phyloP scores from a whole-genome alignment of 202 grass and related monocot species.

The Elaeis oleifera region DNA sequence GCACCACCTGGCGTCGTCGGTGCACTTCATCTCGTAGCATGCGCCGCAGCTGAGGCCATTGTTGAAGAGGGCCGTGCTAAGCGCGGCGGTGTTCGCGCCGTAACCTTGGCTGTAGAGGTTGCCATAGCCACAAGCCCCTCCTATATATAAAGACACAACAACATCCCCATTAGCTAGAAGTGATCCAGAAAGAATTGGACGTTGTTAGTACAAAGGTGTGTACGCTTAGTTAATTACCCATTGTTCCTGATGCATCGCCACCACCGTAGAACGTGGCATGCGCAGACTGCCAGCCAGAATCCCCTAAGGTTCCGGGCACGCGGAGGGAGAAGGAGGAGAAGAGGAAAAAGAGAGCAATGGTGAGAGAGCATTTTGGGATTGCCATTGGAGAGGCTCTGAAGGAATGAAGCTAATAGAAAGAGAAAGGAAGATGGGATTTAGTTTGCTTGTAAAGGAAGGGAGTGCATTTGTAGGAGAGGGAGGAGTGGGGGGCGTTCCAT shows the following conservation, averaged over 20 bases:
- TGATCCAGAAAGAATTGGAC: not conserved
- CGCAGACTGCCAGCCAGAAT: conserved; percentile 61
- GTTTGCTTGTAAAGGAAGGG: conserved; percentile 39
- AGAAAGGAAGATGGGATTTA: too few species aligned
- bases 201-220: not conserved
- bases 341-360: conserved; percentile 33
- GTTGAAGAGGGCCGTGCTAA: too few species aligned
- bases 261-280: conserved; percentile 91
- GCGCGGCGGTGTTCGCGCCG: too few species aligned
- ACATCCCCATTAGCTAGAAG: too few species aligned
- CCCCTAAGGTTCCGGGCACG: conserved; percentile 23
- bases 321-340: conserved; percentile 32
- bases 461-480: conserved; percentile 42
- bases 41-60: too few species aligned
- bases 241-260: conserved; percentile 75
- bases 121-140: too few species aligned
- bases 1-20: too few species aligned
- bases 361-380: conserved; percentile 18
- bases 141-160: too few species aligned
- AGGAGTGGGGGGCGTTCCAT: not conserved
- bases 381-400: conserved; percentile 16
- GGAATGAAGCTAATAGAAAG: too few species aligned
- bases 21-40: too few species aligned
- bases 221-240: conserved; percentile 29
- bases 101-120: too few species aligned